Conservation (phyloP, 768 basidiomycete genomes). For the Crassisporium funariophilum region DNA sequence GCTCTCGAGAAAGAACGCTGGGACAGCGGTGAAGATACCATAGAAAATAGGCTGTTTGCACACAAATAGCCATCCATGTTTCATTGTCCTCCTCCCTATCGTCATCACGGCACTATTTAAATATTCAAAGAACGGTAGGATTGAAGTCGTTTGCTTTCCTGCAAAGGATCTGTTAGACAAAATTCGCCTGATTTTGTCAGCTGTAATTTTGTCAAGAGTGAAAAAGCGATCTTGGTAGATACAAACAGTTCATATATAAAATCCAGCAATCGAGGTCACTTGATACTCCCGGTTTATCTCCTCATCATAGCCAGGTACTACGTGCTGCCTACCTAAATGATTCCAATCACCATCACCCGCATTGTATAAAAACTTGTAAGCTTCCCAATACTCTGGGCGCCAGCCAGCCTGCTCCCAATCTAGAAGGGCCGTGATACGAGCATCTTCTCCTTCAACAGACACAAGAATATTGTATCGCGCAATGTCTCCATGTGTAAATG, state of each 20-base stretch:
- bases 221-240: not conserved
- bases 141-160: not conserved
- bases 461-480: slow-evolving; percentile 4
- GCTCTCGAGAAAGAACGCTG: no score
- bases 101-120: no score
- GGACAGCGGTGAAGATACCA: no score
- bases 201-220: not conserved
- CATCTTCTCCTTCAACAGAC: slow-evolving; percentile 5
- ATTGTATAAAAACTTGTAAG: slow-evolving; percentile 1
- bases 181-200: not conserved
- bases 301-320: slow-evolving; percentile 4
- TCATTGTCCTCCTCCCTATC: no score
- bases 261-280: slow-evolving; percentile 5
- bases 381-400: slow-evolving; percentile 15
- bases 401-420: slow-evolving; percentile 15
- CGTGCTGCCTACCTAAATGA: not conserved
- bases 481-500: slow-evolving; percentile 6
- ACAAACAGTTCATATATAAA: not conserved
- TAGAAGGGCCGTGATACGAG: slow-evolving; percentile 3
- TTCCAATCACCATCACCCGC: slow-evolving; percentile 1
- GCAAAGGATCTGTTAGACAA: not conserved
- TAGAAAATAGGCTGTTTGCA: no score
- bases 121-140: not conserved
- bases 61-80: no score
- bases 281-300: slow-evolving; percentile 4